These are phyloP conservation scores for Phytopythium sindhum DNA, from an alignment of 352 stramenopile genomes.

Conservation along the genomic window DNA sequence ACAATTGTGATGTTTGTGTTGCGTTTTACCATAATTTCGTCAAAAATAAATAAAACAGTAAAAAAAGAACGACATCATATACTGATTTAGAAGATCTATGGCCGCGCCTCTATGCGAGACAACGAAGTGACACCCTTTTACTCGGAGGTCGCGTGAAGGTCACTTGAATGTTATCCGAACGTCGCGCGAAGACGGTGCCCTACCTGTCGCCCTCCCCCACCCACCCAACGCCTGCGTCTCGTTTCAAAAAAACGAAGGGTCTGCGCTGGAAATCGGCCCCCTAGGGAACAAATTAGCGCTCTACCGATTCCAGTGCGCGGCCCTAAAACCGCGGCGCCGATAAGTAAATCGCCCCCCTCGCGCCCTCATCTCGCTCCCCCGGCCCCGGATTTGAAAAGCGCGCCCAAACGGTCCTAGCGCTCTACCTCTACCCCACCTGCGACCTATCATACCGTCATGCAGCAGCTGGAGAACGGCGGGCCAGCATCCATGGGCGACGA, in stretches of 20 bases:
- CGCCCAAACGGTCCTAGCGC: neutral
- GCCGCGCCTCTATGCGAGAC: too few relatives aligned
- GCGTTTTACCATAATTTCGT: too few relatives aligned
- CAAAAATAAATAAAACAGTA: too few relatives aligned
- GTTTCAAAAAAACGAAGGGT: slow-evolving; percentile 3
- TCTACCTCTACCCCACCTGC: too few relatives aligned
- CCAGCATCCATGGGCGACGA: slow-evolving; percentile 14
- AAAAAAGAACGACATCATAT: too few relatives aligned
- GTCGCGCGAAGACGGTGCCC: neutral
- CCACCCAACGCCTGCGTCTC: neutral
- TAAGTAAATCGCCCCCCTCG: slow-evolving; percentile 6
- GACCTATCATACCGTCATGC: neutral
- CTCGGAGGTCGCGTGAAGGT: neutral
- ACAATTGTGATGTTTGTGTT: too few relatives aligned
- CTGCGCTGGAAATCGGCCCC: slow-evolving; percentile 2
- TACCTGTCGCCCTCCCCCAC: neutral
- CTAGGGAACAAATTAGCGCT: slow-evolving; percentile 12
- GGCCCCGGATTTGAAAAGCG: neutral
- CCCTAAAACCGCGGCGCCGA: neutral
- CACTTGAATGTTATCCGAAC: neutral
- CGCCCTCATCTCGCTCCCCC: neutral
- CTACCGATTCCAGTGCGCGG: neutral
- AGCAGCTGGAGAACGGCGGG: slow-evolving; percentile 9
- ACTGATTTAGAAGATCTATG: too few relatives aligned
- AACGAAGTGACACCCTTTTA: neutral